These are phyloP conservation scores for Bryoglossum gracile DNA, from an alignment of 495 filamentous ascomycete species.

Conservation along the genomic window DNA sequence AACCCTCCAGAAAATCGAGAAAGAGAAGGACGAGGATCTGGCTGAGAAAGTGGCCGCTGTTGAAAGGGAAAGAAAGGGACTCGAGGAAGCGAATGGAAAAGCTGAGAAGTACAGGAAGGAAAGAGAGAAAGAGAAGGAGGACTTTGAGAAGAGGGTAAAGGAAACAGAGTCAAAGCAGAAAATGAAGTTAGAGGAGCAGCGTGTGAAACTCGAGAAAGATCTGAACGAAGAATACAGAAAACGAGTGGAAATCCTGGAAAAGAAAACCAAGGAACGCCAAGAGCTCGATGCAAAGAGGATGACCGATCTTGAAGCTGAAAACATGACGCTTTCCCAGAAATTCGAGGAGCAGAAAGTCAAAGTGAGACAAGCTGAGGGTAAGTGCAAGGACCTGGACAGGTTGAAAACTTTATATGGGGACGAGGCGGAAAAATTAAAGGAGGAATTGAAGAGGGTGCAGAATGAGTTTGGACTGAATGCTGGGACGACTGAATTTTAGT, in stretches of 20 bases:
- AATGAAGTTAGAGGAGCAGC: conserved; percentile 6
- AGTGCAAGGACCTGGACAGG: conserved; percentile 6
- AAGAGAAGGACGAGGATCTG: neutral
- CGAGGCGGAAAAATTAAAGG: conserved; percentile 3
- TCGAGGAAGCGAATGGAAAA: conserved; percentile 9
- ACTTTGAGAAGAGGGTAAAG: conserved; percentile 3
- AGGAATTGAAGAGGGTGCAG: conserved; percentile 11
- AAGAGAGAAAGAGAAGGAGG: conserved; percentile 3
- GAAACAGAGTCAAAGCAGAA: conserved; percentile 5
- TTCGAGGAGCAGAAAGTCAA: conserved; percentile 7
- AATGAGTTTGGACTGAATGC: conserved; percentile 15
- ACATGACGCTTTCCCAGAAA: neutral
- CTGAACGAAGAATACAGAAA: conserved; percentile 4
- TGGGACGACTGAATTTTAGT: conserved; percentile 15
- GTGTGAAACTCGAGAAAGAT: neutral
- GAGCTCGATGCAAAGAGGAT: neutral
- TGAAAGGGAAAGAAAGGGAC: neutral
- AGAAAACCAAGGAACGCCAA: neutral
- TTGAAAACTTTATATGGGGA: conserved; percentile 2
- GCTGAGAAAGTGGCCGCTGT: conserved; percentile 4
- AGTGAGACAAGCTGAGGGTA: conserved; percentile 4
- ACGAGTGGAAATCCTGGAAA: conserved; percentile 9
- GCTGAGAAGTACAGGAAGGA: neutral
- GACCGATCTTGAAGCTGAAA: conserved; percentile 8
- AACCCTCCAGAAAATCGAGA: conserved; percentile 1